Evolutionary conservation across 2,329 filamentous ascomycete genomes (phyloP).

Genomic region (Exophiala calicioides): DNA sequence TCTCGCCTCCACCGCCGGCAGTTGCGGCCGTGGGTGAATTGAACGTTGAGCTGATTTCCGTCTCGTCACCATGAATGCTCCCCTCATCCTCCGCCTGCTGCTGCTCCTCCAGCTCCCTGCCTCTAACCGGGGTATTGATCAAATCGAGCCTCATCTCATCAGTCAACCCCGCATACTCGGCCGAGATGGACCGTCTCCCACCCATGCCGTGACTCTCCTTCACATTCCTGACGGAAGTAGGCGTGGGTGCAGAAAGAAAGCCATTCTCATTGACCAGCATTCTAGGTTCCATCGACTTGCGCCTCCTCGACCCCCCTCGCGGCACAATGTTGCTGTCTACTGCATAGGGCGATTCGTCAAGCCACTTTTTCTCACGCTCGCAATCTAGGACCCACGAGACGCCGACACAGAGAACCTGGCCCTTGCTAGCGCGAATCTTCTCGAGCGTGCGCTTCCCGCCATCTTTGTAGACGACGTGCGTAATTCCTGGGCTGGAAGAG

Average conservation of each 20-base stretch:
- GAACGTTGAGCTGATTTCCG: slow-evolving; percentile 23
- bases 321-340: slow-evolving; percentile 69
- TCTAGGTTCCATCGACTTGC: slow-evolving; percentile 80
- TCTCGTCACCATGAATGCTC: slow-evolving; percentile 8
- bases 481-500: slow-evolving; percentile 67
- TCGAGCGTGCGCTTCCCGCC: slow-evolving; percentile 77
- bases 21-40: slow-evolving; percentile 26
- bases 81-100: slow-evolving; percentile 2
- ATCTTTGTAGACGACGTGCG: slow-evolving; percentile 88
- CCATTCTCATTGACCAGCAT: slow-evolving; percentile 69
- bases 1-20: slow-evolving; percentile 18
- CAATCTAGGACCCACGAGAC: slow-evolving; percentile 87
- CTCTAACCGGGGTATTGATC: slow-evolving; percentile 24
- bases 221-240: too few relatives aligned
- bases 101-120: neutral
- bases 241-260: slow-evolving; percentile 50
- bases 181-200: slow-evolving; percentile 11
- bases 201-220: too few relatives aligned
- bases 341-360: slow-evolving; percentile 69
- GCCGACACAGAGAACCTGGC: slow-evolving; percentile 80
- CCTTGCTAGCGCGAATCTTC: slow-evolving; percentile 71
- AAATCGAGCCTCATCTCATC: slow-evolving; percentile 20
- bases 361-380: slow-evolving; percentile 73
- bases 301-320: slow-evolving; percentile 68
- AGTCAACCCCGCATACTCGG: slow-evolving; percentile 14